These are phyloP conservation scores for Euphorbia corollata DNA, from an alignment of 441 rosid species.

Conservation along the genomic window DNA sequence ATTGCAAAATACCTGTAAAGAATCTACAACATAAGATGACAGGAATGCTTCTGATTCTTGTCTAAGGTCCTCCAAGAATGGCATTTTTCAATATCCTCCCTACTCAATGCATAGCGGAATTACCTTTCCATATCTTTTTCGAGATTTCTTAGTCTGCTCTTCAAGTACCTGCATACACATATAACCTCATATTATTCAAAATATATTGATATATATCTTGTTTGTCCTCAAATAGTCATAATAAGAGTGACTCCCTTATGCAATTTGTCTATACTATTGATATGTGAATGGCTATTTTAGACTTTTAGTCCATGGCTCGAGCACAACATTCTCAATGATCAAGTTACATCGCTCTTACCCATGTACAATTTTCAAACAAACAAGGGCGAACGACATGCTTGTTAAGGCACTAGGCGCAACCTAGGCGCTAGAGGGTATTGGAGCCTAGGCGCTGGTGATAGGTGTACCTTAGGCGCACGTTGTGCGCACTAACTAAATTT, in stretches of 20 bases:
- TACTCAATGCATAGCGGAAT: slow-evolving; percentile 88
- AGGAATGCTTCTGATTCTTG: background rate
- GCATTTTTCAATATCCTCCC: slow-evolving; percentile 95
- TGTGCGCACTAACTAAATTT: too few species aligned
- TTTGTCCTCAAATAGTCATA: background rate
- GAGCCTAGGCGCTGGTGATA: too few species aligned
- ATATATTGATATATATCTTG: too few species aligned
- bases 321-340: background rate
- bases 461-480: too few species aligned
- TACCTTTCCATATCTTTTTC: slow-evolving; percentile 91
- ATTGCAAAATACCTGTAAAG: slow-evolving; percentile 1
- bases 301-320: background rate
- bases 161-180: slow-evolving; percentile 60
- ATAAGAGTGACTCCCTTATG: background rate
- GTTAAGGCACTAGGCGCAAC: too few species aligned
- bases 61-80: slow-evolving; percentile 82
- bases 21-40: background rate
- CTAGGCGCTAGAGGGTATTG: too few species aligned
- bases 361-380: too few species aligned
- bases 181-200: slow-evolving; percentile 1
- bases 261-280: background rate
- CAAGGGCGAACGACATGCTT: too few species aligned
- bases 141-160: slow-evolving; percentile 74
- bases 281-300: background rate
- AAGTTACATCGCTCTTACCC: too few species aligned